Evolutionary conservation across 2,329 filamentous ascomycete species (phyloP), one percentile per base, ranked within the genome.

Genomic region (Acephala macrosclerotiorum): DNA sequence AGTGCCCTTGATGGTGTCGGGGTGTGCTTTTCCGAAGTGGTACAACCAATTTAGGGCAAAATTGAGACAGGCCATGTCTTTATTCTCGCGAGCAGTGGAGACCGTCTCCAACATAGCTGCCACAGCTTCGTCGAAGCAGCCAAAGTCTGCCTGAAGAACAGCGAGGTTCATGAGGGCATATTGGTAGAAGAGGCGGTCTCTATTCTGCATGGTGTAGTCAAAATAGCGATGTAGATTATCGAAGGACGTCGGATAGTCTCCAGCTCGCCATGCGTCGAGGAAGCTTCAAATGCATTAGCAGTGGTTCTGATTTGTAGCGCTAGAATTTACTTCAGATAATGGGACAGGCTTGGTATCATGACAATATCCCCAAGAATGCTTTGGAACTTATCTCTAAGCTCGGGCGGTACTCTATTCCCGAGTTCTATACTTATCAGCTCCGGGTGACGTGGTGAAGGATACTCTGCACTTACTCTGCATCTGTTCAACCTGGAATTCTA

Each of bases 1-100:
- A 6, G 91, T 83, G 60, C 89, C 86, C 58, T 84, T 86, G 70
- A 94, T 88, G n/a, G 93, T 85, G 61, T 88, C 84, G 0, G 94
- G 92, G 72, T 95, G 94, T 0, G 92, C 89, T 74, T 93, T 92
- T n/a, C 91, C 91, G 72, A 97, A 96, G 75, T 97, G 93, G 74
- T 96, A 96, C 2, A 98, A 84, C 96, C 96, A 99, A 75, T 94
- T 97, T 67, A 99, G 86, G 36, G 94, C 92, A 79, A 97, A 98
- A 77, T 97, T 98, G 64, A 99, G 84, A 75, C 96, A 98, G 3
- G 87, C 89, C 83, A 93, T 92, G 75, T 99, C 96, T 70, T 94
- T 90, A 71, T 96, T 97, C 78, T 98, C 96, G 68, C 95, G 85
- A 0, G 96, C 96, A n/a, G 94, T 97, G 0, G 94, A 90, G 38